A percentile compares a stretch with the other conserved stretches of the same genome.
phyloP scores from a whole-genome alignment of 805 yeast species.

The Teunomyces cretensis region DNA sequence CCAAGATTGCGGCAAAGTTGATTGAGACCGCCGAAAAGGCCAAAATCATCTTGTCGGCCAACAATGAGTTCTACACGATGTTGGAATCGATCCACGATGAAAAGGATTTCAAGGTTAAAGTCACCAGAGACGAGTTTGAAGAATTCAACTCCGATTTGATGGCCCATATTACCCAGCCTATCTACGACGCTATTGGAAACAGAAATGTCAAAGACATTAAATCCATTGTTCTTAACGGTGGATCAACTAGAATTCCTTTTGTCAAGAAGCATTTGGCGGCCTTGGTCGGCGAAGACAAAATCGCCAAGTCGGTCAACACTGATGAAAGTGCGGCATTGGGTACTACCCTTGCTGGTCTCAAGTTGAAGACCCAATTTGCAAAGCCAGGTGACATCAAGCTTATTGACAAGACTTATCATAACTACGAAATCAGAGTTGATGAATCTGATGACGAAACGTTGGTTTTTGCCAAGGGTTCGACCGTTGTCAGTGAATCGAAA shows the following conservation, averaged over 20 bases:
- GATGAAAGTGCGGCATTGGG: slow-evolving; percentile 95
- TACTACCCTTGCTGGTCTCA: slow-evolving; percentile 78
- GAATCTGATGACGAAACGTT: slow-evolving; percentile 19
- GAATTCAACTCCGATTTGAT: slow-evolving; percentile 45
- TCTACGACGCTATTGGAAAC: slow-evolving; percentile 48
- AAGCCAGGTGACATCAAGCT: slow-evolving; percentile 59
- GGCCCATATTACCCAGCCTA: slow-evolving; percentile 52
- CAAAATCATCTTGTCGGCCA: slow-evolving; percentile 83
- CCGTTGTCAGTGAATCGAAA: slow-evolving; percentile 29
- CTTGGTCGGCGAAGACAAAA: slow-evolving; percentile 56
- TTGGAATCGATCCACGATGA: slow-evolving; percentile 76
- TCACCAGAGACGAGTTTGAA: slow-evolving; percentile 86
- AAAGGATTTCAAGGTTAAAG: slow-evolving; percentile 62
- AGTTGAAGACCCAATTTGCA: slow-evolving; percentile 62
- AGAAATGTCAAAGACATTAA: slow-evolving; percentile 39
- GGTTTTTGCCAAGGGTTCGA: slow-evolving; percentile 51
- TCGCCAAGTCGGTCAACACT: slow-evolving; percentile 86
- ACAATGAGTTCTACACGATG: slow-evolving; percentile 71
- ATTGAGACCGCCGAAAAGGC: slow-evolving; percentile 87
- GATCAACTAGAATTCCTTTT: slow-evolving; percentile 86
- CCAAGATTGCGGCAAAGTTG: slow-evolving; percentile 64
- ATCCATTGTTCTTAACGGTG: slow-evolving; percentile 84
- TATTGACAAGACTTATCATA: slow-evolving; percentile 53
- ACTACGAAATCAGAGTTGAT: slow-evolving; percentile 41
- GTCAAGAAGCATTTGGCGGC: slow-evolving; percentile 62